Conservation (phyloP, 352 stramenopile genomes). For the Saprolegnia parasitica region DNA sequence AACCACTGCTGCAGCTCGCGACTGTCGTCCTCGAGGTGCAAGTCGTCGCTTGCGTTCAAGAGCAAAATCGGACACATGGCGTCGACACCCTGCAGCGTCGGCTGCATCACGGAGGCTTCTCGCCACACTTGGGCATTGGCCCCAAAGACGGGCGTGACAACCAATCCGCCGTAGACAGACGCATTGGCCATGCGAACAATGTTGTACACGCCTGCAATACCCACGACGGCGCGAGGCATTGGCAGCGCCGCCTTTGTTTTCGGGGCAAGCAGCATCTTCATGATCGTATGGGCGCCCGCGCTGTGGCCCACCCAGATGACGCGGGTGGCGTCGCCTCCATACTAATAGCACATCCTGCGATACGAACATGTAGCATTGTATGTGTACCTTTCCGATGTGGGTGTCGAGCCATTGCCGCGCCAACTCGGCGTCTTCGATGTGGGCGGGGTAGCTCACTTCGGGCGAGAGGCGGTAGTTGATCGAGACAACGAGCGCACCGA, state of each 20-base stretch:
- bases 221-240: slow-evolving; percentile 39
- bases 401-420: slow-evolving; percentile 58
- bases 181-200: slow-evolving; percentile 74
- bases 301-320: slow-evolving; percentile 69
- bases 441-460: slow-evolving; percentile 62
- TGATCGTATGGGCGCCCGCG: slow-evolving; percentile 70
- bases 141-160: slow-evolving; percentile 64
- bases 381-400: slow-evolving; percentile 59
- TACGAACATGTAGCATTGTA: background rate
- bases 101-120: slow-evolving; percentile 46
- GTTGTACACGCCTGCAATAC: slow-evolving; percentile 83
- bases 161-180: slow-evolving; percentile 59
- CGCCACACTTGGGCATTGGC: slow-evolving; percentile 59
- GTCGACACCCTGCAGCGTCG: slow-evolving; percentile 36
- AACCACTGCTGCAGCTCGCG: slow-evolving; percentile 63
- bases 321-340: slow-evolving; percentile 56
- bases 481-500: slow-evolving; percentile 48
- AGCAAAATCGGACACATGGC: slow-evolving; percentile 46
- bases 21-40: slow-evolving; percentile 74
- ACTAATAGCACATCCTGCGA: slow-evolving; percentile 36
- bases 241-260: slow-evolving; percentile 37
- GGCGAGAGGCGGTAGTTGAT: slow-evolving; percentile 81
- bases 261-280: slow-evolving; percentile 60
- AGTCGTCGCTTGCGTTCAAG: slow-evolving; percentile 67
- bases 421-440: slow-evolving; percentile 55